Base-by-base conservation (phyloP, 164 flowering plant genomes). In the Platanus orientalis region DNA sequence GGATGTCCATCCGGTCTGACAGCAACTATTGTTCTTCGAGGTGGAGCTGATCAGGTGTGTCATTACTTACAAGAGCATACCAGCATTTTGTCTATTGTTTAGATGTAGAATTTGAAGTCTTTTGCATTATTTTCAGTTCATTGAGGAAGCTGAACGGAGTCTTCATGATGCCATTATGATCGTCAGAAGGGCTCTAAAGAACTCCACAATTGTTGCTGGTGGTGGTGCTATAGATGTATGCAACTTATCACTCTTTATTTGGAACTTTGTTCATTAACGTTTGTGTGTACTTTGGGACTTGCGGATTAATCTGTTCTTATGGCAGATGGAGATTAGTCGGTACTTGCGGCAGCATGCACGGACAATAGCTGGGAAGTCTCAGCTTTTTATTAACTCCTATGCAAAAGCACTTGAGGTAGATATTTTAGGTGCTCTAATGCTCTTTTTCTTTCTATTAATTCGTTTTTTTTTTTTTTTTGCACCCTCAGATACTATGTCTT, bases 91-190 rank as follows among this genome's bases (percentile, higher is more conserved):
- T 47, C 13, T 27, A 25, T 19, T 32, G 23, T 21, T 19, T 51
- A 2, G 21, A 17, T 13, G 10, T 49, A 27, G 17, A 32, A 58
- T 23, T 1, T 28, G 14, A 28, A 10, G 58, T 52, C n/a, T 57
- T 40, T 61, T 29, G 6, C 21, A 17, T 49, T 57, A 39, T 36
- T 71, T 64, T 63, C 78, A 95, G 99, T 95, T 95, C 78, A 95
- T 92, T 75, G 99, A 90, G 74, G 99, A 95, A 77, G 99, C 99
- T 60, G 99, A 95, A 67, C 81, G 99, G 34, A 95, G 99, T 73
- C 80, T 95, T 32, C 99, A 90, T 77, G 98, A 95, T 81, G 99
- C 98, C 53, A 92, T 95, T 36, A 95, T 95, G 99, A 95, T 95
- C 68, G 98, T 95, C 64, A 79, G 99, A 80, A 88, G 99, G 69